These are phyloP conservation scores for Ganoderma sinense DNA, from an alignment of 1,284 basidiomycete genomes.

Conservation along the genomic window DNA sequence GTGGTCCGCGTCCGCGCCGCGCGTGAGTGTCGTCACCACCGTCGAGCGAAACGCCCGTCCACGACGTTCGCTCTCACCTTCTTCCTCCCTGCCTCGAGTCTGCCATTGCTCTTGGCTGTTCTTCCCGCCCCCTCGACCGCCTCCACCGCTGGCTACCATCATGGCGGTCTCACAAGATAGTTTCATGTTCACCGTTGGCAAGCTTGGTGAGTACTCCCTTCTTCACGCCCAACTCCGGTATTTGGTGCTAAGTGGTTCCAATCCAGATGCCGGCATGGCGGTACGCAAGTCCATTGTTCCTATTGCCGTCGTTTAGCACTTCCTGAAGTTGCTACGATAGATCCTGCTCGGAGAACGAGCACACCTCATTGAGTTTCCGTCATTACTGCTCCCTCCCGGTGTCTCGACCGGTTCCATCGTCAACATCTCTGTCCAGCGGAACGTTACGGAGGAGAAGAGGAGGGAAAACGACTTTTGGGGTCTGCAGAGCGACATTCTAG, in stretches of 20 bases:
- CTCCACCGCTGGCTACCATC: not conserved
- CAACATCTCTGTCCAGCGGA: slow-evolving; percentile 92
- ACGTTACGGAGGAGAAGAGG: slow-evolving; percentile 81
- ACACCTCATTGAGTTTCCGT: slow-evolving; percentile 96
- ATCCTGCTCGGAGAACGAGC: slow-evolving; percentile 92
- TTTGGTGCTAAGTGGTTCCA: slow-evolving; percentile 12
- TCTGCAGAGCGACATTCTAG: slow-evolving; percentile 82
- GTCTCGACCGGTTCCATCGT: slow-evolving; percentile 95
- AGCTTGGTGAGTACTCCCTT: slow-evolving; percentile 59
- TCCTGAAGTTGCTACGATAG: slow-evolving; percentile 46
- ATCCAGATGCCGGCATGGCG: slow-evolving; percentile 82
- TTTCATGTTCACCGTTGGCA: slow-evolving; percentile 77
- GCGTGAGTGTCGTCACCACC: not conserved
- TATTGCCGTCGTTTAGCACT: not conserved
- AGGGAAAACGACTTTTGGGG: slow-evolving; percentile 84
- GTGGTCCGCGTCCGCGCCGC: not conserved
- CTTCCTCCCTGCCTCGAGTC: not conserved
- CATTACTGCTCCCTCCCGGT: slow-evolving; percentile 89
- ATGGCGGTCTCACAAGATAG: slow-evolving; percentile 52
- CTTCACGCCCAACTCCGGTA: not conserved
- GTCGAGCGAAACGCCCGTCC: not conserved
- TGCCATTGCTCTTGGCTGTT: not conserved
- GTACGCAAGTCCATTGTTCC: slow-evolving; percentile 48
- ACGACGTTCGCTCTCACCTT: not conserved
- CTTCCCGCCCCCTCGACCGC: not conserved